phyloP scores from a whole-genome alignment of 139 green algal species.

The Chlamydomonas incerta region DNA sequence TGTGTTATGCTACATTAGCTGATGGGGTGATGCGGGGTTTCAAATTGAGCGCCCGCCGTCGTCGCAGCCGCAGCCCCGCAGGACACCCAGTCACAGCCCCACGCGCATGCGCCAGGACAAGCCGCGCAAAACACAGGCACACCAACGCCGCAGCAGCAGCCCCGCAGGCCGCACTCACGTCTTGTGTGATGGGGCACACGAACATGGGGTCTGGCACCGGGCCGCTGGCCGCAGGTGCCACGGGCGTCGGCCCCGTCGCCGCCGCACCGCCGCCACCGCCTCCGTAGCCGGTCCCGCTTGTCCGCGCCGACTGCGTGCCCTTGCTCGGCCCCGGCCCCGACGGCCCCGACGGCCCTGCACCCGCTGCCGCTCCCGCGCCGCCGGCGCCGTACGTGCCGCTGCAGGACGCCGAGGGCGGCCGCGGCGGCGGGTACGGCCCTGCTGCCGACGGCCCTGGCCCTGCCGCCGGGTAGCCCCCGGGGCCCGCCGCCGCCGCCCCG shows the following conservation, averaged over 20 bases:
- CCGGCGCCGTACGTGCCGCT: too few relatives aligned
- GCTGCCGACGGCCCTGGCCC: too few relatives aligned
- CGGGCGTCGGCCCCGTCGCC: not conserved
- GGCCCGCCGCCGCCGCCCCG: too few relatives aligned
- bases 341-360: too few relatives aligned
- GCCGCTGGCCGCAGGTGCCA: not conserved
- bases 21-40: not conserved
- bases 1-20: not conserved
- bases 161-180: slow-evolving; percentile 36
- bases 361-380: too few relatives aligned
- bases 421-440: too few relatives aligned
- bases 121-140: not conserved
- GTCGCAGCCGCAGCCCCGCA: not conserved
- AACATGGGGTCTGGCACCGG: slow-evolving; percentile 36
- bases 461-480: too few relatives aligned
- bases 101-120: too few relatives aligned
- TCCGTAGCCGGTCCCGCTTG: not conserved
- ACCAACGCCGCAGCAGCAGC: not conserved
- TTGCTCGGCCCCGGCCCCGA: not conserved
- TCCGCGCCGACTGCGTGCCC: not conserved
- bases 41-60: too few relatives aligned
- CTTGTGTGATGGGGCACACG: slow-evolving; percentile 64
- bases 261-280: not conserved
- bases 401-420: too few relatives aligned
- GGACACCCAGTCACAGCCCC: too few relatives aligned